Percentiles rank a stretch among this genome's conserved stretches.
phyloP scores from a whole-genome alignment of 768 basidiomycete genomes.

The Fomitopsis pulvina region DNA sequence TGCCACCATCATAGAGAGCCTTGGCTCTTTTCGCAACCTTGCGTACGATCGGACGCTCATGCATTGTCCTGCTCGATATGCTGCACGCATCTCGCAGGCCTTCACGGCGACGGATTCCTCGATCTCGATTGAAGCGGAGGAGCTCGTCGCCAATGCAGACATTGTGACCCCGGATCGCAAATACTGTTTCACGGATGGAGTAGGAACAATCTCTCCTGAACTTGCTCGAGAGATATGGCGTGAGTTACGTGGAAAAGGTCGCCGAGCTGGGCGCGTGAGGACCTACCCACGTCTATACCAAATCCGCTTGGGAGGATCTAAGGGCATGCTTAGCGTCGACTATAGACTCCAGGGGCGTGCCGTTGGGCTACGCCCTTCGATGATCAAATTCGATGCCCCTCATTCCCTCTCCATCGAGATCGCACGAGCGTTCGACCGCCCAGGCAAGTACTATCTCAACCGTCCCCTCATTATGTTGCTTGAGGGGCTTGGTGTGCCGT shows the following conservation, averaged over 20 bases:
- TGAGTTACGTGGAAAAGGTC: constrained; percentile 32
- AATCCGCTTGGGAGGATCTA: constrained; percentile 56
- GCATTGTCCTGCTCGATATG: constrained; percentile 64
- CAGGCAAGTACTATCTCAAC: constrained; percentile 51
- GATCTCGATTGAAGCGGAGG: constrained; percentile 32
- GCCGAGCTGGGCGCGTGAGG: constrained; percentile 29
- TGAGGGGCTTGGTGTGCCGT: constrained; percentile 51
- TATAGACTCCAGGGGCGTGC: constrained; percentile 40
- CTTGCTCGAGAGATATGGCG: constrained; percentile 44
- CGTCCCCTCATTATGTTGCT: constrained; percentile 63
- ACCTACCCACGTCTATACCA: constrained; percentile 47
- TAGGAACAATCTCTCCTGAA: constrained; percentile 54
- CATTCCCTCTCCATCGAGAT: constrained; percentile 49
- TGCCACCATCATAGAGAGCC: constrained; percentile 40
- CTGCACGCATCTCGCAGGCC: constrained; percentile 64
- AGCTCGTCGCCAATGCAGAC: constrained; percentile 39
- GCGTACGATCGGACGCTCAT: constrained; percentile 39
- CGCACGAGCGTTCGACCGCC: constrained; percentile 55
- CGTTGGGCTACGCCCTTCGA: constrained; percentile 49
- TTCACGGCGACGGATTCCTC: constrained; percentile 71
- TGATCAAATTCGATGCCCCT: constrained; percentile 61
- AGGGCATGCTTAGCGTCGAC: constrained; percentile 61
- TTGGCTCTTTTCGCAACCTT: constrained; percentile 49
- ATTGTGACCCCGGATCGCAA: constrained; percentile 27
- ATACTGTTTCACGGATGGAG: constrained; percentile 64